Base-by-base conservation (phyloP, 371 early-diverging fungal species). In the Conidiobolus incongruus region DNA sequence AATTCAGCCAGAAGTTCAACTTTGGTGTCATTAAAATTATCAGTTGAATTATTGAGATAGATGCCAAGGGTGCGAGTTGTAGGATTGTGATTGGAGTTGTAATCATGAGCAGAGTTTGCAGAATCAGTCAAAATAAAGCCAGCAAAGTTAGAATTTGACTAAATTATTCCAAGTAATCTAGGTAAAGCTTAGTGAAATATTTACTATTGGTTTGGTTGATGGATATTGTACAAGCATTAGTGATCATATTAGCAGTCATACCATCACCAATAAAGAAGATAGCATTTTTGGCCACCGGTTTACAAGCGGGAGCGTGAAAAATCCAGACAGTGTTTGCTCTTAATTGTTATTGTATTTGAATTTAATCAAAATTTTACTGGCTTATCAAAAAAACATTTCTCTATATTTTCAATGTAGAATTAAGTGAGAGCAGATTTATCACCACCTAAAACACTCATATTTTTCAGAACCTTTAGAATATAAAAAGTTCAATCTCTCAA, bases 251-350 rank as follows among this genome's bases (percentile, higher is more conserved):
- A 22, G 61, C 54, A 41, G 64, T 65, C 56, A 70, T 73, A 60
- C 78, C 79, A 54, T 78, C 79, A 47, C 75, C 70, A 45, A 78
- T 74, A 52, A 78, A 76, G 32, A 75, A 46, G 38, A 74, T 65
- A 6, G 70, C 67, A 55, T 78, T 78, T 63, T 76, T 78, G 46
- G 72, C 77, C 52, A 69, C 68, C 49, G 68, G 65, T n/a, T 32
- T 32, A 51, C 58, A 62, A 30, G 57, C 52, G 45, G 59, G 63
- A 31, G 68, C 42, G 52, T 54, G 49, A 47, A 64, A 66, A 43
- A 47, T 51, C 69, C 69, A 69, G 39, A 37, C 31, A 32, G 63
- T 63, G 44, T 50, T 60, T 49, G 48, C 39, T 51, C 59, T 46
- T 54, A 50, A 24, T 63, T 66, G 44, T 51, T 51, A 52, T 52